phyloP scores from a whole-genome alignment of 2,329 filamentous ascomycete genomes.

The Xylaria sp. region DNA sequence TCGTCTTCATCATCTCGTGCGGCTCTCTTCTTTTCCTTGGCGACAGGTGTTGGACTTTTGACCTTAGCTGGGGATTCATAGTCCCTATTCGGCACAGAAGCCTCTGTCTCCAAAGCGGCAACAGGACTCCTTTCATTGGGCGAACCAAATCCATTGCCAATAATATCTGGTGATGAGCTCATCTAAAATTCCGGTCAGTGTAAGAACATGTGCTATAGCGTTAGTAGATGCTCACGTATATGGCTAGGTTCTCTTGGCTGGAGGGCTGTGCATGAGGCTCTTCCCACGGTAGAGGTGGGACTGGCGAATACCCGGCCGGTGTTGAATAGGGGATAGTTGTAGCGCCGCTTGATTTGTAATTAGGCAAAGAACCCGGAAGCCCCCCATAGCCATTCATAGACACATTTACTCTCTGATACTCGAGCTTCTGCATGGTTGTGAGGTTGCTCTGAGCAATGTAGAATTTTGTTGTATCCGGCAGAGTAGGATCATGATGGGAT shows the following conservation, averaged over 20 bases:
- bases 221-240: slow-evolving; percentile 40
- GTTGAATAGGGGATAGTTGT: slow-evolving; percentile 49
- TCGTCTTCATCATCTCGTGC: slow-evolving; percentile 45
- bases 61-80: slow-evolving; percentile 8
- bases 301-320: slow-evolving; percentile 47
- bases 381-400: slow-evolving; percentile 36
- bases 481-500: slow-evolving; percentile 38
- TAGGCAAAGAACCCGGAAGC: slow-evolving; percentile 36
- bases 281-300: slow-evolving; percentile 46
- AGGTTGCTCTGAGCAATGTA: slow-evolving; percentile 48
- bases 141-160: slow-evolving; percentile 33
- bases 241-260: slow-evolving; percentile 24
- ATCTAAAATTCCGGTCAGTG: slow-evolving; percentile 40
- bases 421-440: slow-evolving; percentile 49
- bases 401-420: slow-evolving; percentile 46
- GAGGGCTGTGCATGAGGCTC: slow-evolving; percentile 31
- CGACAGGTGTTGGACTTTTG: slow-evolving; percentile 19
- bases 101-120: slow-evolving; percentile 20
- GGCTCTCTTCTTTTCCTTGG: slow-evolving; percentile 40
- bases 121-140: slow-evolving; percentile 8
- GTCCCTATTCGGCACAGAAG: slow-evolving; percentile 14
- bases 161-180: slow-evolving; percentile 46
- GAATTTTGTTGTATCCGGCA: slow-evolving; percentile 41
- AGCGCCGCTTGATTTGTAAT: slow-evolving; percentile 47
- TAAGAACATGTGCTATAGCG: not conserved